Conservation (phyloP, 164 flowering plant genomes). For the Vitis rotundifolia region DNA sequence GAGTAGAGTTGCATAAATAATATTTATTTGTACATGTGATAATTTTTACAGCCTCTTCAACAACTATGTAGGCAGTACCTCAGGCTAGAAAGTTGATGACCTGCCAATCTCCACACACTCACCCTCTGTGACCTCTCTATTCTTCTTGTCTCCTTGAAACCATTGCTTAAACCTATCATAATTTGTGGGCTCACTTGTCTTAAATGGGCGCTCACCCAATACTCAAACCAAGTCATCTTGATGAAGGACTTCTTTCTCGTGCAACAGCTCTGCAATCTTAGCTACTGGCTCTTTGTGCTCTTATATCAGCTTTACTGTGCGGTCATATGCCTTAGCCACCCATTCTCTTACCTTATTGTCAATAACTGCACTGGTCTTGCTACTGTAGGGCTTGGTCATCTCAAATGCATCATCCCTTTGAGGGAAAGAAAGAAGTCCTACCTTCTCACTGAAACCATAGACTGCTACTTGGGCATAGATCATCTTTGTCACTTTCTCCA, state of each 20-base stretch:
- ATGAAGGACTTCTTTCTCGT: conserved; percentile 90
- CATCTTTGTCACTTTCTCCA: conserved; percentile 95
- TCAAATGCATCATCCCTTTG: conserved; percentile 70
- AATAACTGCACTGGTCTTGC: conserved; percentile 80
- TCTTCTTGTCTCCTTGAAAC: conserved; percentile 56
- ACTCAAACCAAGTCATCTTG: conserved; percentile 75
- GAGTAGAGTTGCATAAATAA: too few relatives aligned
- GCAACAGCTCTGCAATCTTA: conserved; percentile 77
- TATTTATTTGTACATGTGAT: too few relatives aligned
- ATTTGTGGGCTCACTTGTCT: conserved; percentile 63
- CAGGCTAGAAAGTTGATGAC: too few relatives aligned
- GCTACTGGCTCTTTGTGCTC: conserved; percentile 81
- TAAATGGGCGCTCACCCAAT: conserved; percentile 83
- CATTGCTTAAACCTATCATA: conserved; percentile 77
- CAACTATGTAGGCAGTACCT: too few relatives aligned
- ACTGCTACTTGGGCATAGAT: conserved; percentile 91
- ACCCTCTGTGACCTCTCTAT: not conserved
- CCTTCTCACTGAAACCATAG: conserved; percentile 93
- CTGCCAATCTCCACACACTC: too few relatives aligned
- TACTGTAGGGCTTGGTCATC: conserved; percentile 91
- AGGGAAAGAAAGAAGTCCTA: conserved; percentile 94
- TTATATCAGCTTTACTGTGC: conserved; percentile 63
- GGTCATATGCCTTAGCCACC: conserved; percentile 75
- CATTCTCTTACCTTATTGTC: conserved; percentile 89
- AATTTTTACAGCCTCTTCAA: too few relatives aligned